These are phyloP conservation scores for Comarum palustre DNA, from an alignment of 306 rosid species.

Conservation along the genomic window DNA sequence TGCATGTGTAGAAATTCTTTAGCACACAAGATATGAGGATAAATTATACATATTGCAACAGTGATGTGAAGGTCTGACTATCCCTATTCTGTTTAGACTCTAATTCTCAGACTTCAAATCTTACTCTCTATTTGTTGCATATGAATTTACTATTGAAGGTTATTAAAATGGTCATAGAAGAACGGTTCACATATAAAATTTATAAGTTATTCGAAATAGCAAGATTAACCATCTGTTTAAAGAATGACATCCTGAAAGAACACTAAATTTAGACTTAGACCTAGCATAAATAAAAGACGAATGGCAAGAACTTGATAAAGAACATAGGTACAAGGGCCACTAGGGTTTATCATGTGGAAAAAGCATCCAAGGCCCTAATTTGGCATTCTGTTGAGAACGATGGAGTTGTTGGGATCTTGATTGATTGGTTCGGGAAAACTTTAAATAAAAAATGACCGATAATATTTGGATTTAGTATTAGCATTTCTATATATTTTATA, in stretches of 20 bases:
- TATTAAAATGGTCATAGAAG: neutral
- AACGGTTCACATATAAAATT: neutral
- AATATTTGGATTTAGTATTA: neutral
- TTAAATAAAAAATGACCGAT: neutral
- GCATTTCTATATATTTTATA: neutral
- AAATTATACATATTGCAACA: conserved; percentile 1
- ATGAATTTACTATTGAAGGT: neutral
- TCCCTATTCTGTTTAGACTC: neutral
- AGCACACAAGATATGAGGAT: neutral
- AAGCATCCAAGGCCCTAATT: neutral
- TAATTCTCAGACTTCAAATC: neutral
- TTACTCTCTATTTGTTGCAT: neutral
- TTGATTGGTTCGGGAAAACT: neutral
- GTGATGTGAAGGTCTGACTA: neutral
- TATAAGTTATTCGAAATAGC: neutral
- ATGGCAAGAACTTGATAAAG: neutral
- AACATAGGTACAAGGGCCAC: neutral
- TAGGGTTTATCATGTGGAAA: neutral
- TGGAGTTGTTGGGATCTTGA: neutral
- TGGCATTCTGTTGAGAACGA: neutral
- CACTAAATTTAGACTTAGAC: neutral
- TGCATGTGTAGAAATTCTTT: neutral
- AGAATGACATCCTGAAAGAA: neutral
- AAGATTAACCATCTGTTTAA: neutral
- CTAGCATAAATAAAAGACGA: neutral